Evolutionary conservation across 345 rosid genomes (phyloP).

Genomic region (Eutrema heterophyllum): DNA sequence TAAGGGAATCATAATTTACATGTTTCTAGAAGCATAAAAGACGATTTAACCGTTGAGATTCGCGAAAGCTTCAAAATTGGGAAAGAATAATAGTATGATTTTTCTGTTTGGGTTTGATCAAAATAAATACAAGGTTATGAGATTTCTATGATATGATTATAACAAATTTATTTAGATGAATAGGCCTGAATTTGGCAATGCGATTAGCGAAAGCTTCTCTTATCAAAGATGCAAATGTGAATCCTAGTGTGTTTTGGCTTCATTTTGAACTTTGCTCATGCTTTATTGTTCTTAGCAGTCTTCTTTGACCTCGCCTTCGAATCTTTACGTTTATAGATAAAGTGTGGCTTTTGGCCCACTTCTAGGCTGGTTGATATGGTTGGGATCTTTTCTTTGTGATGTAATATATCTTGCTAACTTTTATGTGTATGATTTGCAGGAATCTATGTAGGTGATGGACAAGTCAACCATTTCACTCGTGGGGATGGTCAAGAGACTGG

Average conservation of each 20-base stretch:
- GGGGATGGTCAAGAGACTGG: conserved; percentile 78
- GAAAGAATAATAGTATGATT: neutral
- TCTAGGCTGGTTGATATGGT: neutral
- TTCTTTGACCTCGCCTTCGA: neutral
- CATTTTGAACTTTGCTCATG: neutral
- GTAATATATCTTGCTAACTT: neutral
- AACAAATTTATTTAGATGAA: neutral
- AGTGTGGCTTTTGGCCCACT: too few species aligned
- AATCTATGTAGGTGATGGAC: conserved; percentile 64
- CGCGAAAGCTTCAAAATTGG: neutral
- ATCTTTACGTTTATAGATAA: neutral
- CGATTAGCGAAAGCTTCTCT: neutral
- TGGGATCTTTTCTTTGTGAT: neutral
- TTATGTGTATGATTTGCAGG: conserved; percentile 36
- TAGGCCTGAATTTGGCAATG: neutral
- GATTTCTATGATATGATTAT: too few species aligned
- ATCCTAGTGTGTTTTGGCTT: neutral
- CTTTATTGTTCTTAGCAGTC: neutral
- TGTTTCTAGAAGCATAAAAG: too few species aligned
- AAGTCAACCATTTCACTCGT: conserved; percentile 83
- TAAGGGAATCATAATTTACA: too few species aligned
- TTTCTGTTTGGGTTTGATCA: neutral
- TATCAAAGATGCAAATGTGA: neutral
- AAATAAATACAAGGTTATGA: neutral
- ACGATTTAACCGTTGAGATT: neutral